Base-by-base conservation (phyloP, 78 protist species). In the Dictyostelium intermedium region DNA sequence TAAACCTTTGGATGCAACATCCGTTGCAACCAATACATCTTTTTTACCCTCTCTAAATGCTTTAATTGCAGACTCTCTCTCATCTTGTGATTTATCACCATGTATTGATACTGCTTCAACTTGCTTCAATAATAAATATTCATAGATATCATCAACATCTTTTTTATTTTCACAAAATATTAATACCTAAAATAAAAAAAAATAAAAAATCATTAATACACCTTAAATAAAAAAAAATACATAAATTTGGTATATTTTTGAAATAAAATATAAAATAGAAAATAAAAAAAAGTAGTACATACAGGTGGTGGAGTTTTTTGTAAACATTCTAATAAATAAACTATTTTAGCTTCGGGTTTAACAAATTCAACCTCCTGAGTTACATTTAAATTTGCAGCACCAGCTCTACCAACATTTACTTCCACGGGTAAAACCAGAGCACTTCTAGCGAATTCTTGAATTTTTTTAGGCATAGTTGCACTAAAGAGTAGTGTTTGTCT, bases 271-370 rank as follows among this genome's bases (percentile, higher is more conserved):
- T n/a, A n/a, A n/a, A n/a, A n/a, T n/a, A n/a, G n/a, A n/a, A n/a
- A 45, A 45, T 9, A 45, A 45, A 45, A 7, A 1, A 45, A 41
- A 41, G 45, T 32, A 11, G 5, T 43, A 35, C 66, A 85, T 45
- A 97, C 98, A 11, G 99, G 99, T n/a, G 99, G 99, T 5, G 99
- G 85, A 0, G 99, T 99, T 91, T 99, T 99, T 85, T 99, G 99
- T 91, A 99, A 97, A 93, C 99, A 98, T 84, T 99, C 99, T 43
- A 99, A 97, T 50, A 99, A 95, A 95, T 98, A 97, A 18, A 97
- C 95, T 16, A 98, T 95, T 83, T 95, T 95, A 8, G 99, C 98
- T 82, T 97, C 99, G 16, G 93, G 97, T 70, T 96, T 92, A 23
- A 98, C 98, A 76, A 96, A 97, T 89, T 97, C 98, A 25, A 98